Base-by-base conservation (phyloP, 2,329 filamentous ascomycete genomes). In the Colletotrichum tabaci region DNA sequence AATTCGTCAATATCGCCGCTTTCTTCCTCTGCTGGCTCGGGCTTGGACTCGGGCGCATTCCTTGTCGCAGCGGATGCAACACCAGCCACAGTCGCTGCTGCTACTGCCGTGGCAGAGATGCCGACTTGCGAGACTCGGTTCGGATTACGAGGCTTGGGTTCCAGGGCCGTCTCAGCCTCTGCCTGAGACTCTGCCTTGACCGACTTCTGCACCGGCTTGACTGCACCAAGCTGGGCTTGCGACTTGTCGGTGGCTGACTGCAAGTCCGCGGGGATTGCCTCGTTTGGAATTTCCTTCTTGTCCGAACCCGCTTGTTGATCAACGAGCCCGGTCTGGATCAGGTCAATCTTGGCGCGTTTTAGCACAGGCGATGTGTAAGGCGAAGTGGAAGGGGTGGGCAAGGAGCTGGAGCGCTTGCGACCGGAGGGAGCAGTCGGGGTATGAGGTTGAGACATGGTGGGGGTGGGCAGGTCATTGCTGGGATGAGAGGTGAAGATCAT, bases 1-100 rank as follows among this genome's bases (percentile, higher is more conserved):
- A 86, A 67, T 74, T 90, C 79, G 75, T 88, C 74, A 78, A 86
- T 75, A 77, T 89, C 80, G 73, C 86, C 76, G 75, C 87, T 61
- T 77, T 89, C 80, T 72, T 86, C 76, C 74, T 88, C 61, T 82
- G 68, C 71, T 6, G 72, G 50, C 21, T 57, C 50, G 10, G 64
- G 42, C 15, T 63, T 38, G 2, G 64, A 38, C 40, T 57, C 26
- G 35, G 30, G 16, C 13, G 61, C 35, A 40, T 44, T 52, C 16
- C 10, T 23, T 35, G 50, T 55, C 18, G 63, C 35, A 15, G 26
- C 60, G 44, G 66, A 15, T 46, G 55, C 50, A 42, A 55, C 30
- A 15, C 55, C 64, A 9, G 65, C 49, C 10, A 47, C 72, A 23
- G 56, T 57, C 60, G 57, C 35, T n/a, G 63, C 49, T n/a, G 30